Evolutionary conservation across 768 basidiomycete species (phyloP), one percentile per base, ranked within the genome.

Genomic region (Mycena alexandri): DNA sequence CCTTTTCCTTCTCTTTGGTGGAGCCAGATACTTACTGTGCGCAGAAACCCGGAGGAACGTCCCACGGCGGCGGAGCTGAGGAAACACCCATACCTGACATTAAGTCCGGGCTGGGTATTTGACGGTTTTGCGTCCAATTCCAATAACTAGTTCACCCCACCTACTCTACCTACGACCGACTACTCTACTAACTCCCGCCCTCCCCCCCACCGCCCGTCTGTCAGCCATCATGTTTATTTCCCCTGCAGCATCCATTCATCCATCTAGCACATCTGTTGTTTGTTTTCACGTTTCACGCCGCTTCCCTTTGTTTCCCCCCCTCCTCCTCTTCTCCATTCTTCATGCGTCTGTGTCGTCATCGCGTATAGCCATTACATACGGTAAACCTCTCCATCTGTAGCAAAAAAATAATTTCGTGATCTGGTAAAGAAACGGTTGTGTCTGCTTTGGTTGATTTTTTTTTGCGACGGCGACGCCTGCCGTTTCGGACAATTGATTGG

Each of bases 41-140:
- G 22, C 65, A 94, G 93, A 68, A 90, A 96, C 74, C 95, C 95
- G 11, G 89, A 92, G 59, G 88, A 93, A 70, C 90, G 96, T 41
- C 93, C 95, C 3, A 88, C 82, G 29, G 92, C 95, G 38, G 82
- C 88, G 41, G 93, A 94, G 74, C 86, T 97, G 64, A 86, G 92
- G 68, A 84, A 84, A 70, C 95, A 98, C 79, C 86, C 86, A 44
- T 98, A 93, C 82, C 86, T 95, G 57, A 80, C 79, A 72, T 86
- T 94, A 65, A 87, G 90, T 65, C 84, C 84, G 52, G 90, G 85
- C 63, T 95, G 94, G 93, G 79, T 81, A 65, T 95, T 95, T 83
- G 87, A 83, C 70, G 89, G 88, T 76, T 89, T 86, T 77, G 59
- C 64, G 16, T 41, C 65, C 24, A 84, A 82, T 74, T 41, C 65